These are phyloP conservation scores for Gryganskiella cystojenkinii DNA, from an alignment of 192 early-diverging fungal species.

Conservation along the genomic window DNA sequence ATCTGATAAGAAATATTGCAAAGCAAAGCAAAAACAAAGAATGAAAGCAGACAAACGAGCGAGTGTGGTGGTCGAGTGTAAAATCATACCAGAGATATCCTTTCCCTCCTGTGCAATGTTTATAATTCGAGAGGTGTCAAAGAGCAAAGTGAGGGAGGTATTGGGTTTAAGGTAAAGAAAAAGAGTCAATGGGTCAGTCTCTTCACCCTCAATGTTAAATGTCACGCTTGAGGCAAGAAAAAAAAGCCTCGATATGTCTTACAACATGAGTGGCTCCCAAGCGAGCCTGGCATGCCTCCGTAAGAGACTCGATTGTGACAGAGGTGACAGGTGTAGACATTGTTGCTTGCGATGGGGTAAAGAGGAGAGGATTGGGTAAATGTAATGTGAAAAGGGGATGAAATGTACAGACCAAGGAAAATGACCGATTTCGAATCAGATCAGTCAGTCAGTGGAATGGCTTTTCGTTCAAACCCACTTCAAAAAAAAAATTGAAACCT, in stretches of 20 bases:
- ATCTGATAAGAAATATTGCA: neutral
- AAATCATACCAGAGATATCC: conserved; percentile 45
- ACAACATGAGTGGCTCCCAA: conserved; percentile 47
- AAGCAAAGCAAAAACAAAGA: neutral
- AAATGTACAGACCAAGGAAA: conserved; percentile 2
- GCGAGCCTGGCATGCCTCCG: conserved; percentile 31
- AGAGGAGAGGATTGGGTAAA: neutral
- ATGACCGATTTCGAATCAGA: conserved; percentile 27
- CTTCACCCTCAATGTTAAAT: too few species aligned
- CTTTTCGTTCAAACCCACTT: neutral
- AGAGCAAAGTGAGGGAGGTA: neutral
- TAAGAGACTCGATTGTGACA: conserved; percentile 50
- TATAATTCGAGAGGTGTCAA: too few species aligned
- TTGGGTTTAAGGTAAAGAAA: too few species aligned
- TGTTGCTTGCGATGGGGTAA: neutral
- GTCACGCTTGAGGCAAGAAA: neutral
- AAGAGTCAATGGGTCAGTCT: neutral
- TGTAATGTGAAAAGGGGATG: neutral
- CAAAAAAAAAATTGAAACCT: neutral
- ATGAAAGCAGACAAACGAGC: neutral
- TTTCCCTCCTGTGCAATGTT: conserved; percentile 30
- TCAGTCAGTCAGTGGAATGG: neutral
- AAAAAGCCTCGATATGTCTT: neutral
- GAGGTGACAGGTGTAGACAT: conserved; percentile 36
- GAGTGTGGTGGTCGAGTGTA: neutral